Percentiles rank a stretch among this genome's conserved stretches.
phyloP scores from a whole-genome alignment of 2,329 filamentous ascomycete species.

The Escovopsis sp. region DNA sequence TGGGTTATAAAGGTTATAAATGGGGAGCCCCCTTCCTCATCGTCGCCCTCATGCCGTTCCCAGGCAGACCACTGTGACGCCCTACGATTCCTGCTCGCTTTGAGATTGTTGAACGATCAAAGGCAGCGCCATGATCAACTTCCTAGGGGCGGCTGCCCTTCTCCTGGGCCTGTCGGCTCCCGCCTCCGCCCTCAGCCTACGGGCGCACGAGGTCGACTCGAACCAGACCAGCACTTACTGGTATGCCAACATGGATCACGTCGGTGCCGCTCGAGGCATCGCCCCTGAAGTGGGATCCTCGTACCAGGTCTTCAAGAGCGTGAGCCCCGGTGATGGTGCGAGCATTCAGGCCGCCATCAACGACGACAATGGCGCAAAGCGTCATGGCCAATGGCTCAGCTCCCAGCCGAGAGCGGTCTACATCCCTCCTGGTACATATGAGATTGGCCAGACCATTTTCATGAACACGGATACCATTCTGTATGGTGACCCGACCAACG shows the following conservation, averaged over 20 bases:
- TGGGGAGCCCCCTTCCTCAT: background rate
- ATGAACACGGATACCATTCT: slow-evolving; percentile 31
- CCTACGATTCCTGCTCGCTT: background rate
- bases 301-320: slow-evolving; percentile 25
- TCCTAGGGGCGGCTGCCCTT: slow-evolving; percentile 6
- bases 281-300: slow-evolving; percentile 25
- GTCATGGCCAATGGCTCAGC: slow-evolving; percentile 25
- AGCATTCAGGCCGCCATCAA: slow-evolving; percentile 26
- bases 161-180: slow-evolving; percentile 9
- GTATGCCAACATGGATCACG: slow-evolving; percentile 29
- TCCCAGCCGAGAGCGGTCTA: slow-evolving; percentile 30
- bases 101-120: background rate
- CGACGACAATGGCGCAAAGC: slow-evolving; percentile 17
- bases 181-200: slow-evolving; percentile 3
- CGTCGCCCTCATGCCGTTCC: background rate
- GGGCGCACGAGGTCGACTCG: background rate
- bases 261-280: slow-evolving; percentile 20
- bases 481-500: slow-evolving; percentile 29
- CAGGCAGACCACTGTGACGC: background rate
- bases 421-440: slow-evolving; percentile 27
- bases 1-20: background rate
- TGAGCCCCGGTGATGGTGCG: slow-evolving; percentile 21
- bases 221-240: slow-evolving; percentile 19
- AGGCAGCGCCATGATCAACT: slow-evolving; percentile 8
- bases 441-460: slow-evolving; percentile 22